A percentile compares a stretch with the other conserved stretches of the same genome.
These are phyloP conservation scores for Kwoniella mangroviensis DNA, from an alignment of 768 basidiomycete species.

Conservation along the genomic window DNA sequence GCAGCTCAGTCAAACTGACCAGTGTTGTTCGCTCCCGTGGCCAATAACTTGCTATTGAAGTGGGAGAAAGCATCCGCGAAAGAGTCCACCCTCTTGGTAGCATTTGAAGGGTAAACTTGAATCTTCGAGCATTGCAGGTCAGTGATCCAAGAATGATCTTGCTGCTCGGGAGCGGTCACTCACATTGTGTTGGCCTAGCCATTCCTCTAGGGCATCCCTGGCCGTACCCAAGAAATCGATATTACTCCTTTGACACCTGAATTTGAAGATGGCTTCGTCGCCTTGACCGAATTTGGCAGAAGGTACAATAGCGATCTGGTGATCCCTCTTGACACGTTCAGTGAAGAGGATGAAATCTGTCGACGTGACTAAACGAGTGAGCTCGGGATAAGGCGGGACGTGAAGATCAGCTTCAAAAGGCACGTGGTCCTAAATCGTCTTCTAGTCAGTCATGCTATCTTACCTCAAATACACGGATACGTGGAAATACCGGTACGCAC, in stretches of 20 bases:
- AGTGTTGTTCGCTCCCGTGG: constrained; percentile 70
- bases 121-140: constrained; percentile 22
- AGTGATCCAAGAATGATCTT: too few species aligned
- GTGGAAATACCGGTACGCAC: constrained; percentile 60
- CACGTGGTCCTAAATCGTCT: constrained; percentile 75
- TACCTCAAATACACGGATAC: too few species aligned
- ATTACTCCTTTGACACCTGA: constrained; percentile 92
- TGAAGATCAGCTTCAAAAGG: constrained; percentile 95
- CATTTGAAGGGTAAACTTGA: constrained; percentile 41
- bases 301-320: constrained; percentile 86
- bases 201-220: constrained; percentile 90
- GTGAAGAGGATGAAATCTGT: constrained; percentile 84
- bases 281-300: constrained; percentile 74
- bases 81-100: constrained; percentile 83
- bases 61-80: constrained; percentile 95
- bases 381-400: constrained; percentile 79
- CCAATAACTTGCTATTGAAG: constrained; percentile 91
- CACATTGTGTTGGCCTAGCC: constrained; percentile 79
- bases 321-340: constrained; percentile 88
- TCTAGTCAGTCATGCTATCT: background rate
- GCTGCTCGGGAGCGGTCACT: constrained; percentile 57
- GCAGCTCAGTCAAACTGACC: constrained; percentile 61
- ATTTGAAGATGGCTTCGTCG: constrained; percentile 87
- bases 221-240: constrained; percentile 89
- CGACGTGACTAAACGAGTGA: constrained; percentile 73